Conservation (phyloP, 176 grass and related monocot genomes). For the Eleusine indica region DNA sequence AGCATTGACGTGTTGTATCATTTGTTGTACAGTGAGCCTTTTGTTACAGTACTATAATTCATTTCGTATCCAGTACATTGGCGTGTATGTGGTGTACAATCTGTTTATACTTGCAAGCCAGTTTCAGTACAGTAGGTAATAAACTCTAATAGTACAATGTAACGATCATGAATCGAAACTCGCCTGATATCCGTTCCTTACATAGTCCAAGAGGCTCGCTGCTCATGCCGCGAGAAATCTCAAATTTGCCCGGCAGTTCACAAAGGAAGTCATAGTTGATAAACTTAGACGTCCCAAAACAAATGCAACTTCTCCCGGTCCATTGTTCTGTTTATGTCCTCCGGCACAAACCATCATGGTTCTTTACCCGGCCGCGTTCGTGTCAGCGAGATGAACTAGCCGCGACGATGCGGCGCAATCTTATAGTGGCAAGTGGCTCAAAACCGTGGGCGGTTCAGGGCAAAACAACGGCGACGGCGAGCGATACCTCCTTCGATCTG, state of each 20-base stretch:
- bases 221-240: neutral
- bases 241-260: neutral
- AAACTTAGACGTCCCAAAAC: neutral
- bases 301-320: neutral
- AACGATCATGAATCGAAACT: neutral
- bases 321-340: neutral
- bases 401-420: neutral
- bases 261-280: neutral
- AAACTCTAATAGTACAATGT: neutral
- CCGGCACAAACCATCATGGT: neutral
- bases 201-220: neutral
- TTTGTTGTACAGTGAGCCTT: neutral
- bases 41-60: neutral
- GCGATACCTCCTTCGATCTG: neutral
- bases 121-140: neutral
- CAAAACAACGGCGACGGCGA: slow-evolving; percentile 16
- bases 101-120: neutral
- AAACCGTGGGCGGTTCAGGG: slow-evolving; percentile 3
- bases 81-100: neutral
- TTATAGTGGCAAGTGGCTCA: slow-evolving; percentile 8
- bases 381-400: neutral
- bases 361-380: neutral
- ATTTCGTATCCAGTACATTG: neutral
- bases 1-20: neutral
- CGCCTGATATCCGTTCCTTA: too few relatives aligned